Conservation (phyloP, 202 grass and related monocot species). For the Zizania palustris region DNA sequence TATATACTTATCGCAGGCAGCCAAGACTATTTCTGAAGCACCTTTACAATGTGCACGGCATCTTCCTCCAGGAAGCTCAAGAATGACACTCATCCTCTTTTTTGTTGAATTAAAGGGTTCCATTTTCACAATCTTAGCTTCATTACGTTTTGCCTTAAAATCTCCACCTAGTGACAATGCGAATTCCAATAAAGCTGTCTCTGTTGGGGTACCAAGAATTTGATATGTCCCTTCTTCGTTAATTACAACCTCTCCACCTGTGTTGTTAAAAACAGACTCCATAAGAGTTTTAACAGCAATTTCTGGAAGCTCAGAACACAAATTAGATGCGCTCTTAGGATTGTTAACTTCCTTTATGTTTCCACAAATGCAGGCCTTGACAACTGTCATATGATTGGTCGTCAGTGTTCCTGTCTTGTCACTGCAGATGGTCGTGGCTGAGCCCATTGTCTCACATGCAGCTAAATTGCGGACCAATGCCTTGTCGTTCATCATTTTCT, state of each 20-base stretch:
- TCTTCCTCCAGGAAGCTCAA: constrained; percentile 72
- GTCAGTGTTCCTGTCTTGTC: constrained; percentile 97
- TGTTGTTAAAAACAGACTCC: constrained; percentile 96
- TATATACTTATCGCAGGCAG: constrained; percentile 75
- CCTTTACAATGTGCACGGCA: constrained; percentile 84
- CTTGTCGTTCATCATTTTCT: constrained; percentile 99
- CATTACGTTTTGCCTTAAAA: constrained; percentile 72
- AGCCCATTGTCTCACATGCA: constrained; percentile 99
- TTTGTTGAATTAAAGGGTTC: constrained; percentile 97
- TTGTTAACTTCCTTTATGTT: constrained; percentile 65
- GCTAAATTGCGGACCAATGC: constrained; percentile 87
- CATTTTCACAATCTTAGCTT: constrained; percentile 79
- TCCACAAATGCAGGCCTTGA: constrained; percentile 85
- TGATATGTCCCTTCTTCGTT: constrained; percentile 68
- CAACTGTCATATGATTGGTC: constrained; percentile 97
- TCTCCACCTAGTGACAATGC: constrained; percentile 85
- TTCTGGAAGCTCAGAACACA: constrained; percentile 74
- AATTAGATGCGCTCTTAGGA: constrained; percentile 53
- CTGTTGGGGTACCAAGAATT: constrained; percentile 89
- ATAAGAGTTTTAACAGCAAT: constrained; percentile 62
- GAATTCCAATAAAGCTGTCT: constrained; percentile 87
- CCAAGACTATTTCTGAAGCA: constrained; percentile 92
- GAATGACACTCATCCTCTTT: constrained; percentile 92
- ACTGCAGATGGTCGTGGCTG: constrained; percentile 92
- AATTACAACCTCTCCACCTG: constrained; percentile 89